These are phyloP conservation scores for Aspergillus tanneri DNA, from an alignment of 2,329 filamentous ascomycete genomes.

Conservation along the genomic window DNA sequence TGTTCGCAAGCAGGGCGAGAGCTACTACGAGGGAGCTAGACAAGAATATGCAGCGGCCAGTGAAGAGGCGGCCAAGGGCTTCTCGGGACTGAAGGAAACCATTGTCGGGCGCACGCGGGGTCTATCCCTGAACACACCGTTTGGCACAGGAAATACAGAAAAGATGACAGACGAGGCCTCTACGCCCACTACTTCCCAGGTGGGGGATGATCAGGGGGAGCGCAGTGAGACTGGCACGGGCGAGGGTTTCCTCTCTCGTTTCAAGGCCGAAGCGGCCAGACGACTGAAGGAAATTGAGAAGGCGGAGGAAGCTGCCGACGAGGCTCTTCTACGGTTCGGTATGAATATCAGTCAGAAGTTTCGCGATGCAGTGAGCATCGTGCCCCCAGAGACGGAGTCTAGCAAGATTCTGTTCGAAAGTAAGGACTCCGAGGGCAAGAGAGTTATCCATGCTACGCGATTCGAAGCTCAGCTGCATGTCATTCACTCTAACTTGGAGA, in stretches of 20 bases:
- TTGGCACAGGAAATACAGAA: constrained; percentile 22
- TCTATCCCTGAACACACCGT: constrained; percentile 60
- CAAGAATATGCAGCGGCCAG: constrained; percentile 79
- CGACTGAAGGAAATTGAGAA: constrained; percentile 84
- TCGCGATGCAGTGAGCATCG: constrained; percentile 83
- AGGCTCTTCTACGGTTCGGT: constrained; percentile 88
- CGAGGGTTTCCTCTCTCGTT: constrained; percentile 69
- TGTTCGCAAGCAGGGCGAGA: constrained; percentile 93
- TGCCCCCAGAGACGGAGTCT: constrained; percentile 63
- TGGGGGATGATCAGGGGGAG: constrained; percentile 18
- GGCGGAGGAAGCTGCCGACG: constrained; percentile 93
- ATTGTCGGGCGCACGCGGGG: constrained; percentile 72
- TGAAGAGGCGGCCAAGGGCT: constrained; percentile 77
- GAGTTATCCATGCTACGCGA: constrained; percentile 89
- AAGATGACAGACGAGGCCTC: constrained; percentile 30
- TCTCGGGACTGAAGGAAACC: constrained; percentile 67
- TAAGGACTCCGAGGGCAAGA: constrained; percentile 82
- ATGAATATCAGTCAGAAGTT: constrained; percentile 86
- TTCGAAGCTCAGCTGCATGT: constrained; percentile 96
- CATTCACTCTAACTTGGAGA: constrained; percentile 80
- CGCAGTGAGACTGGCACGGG: constrained; percentile 38
- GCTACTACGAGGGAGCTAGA: constrained; percentile 77
- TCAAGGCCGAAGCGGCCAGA: constrained; percentile 75
- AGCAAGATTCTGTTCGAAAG: constrained; percentile 82
- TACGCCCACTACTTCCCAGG: constrained; percentile 28